Conservation (phyloP, 306 rosid species). For the Dryas alaskensis region DNA sequence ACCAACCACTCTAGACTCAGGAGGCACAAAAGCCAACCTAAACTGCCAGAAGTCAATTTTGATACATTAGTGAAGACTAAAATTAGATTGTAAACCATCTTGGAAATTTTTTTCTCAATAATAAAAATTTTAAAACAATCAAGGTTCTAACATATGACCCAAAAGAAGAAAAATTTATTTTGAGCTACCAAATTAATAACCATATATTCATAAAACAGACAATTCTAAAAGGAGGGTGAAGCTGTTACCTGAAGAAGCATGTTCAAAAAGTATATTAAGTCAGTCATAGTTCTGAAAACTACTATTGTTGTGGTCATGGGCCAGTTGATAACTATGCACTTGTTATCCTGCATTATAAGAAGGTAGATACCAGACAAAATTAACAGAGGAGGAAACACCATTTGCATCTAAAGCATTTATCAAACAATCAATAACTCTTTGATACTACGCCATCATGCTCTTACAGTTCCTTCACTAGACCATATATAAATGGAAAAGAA, state of each 20-base stretch:
- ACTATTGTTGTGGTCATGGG: slow-evolving; percentile 45
- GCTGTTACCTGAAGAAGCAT: slow-evolving; percentile 73
- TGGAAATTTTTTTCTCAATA: neutral
- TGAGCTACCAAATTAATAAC: neutral
- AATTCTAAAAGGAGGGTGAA: neutral
- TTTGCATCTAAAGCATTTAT: neutral
- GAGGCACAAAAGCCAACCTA: slow-evolving; percentile 82
- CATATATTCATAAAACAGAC: neutral
- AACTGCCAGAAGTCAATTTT: slow-evolving; percentile 38
- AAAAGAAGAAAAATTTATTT: neutral
- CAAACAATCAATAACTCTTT: neutral
- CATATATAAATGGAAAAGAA: no score
- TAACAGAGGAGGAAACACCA: neutral
- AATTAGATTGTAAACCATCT: neutral
- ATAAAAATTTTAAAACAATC: neutral
- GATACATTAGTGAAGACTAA: neutral
- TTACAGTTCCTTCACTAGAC: no score
- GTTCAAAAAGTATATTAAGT: slow-evolving; percentile 56
- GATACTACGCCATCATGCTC: no score
- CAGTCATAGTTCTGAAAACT: slow-evolving; percentile 58
- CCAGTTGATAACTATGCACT: slow-evolving; percentile 47
- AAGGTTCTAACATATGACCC: neutral
- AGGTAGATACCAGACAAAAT: neutral
- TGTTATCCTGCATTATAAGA: slow-evolving; percentile 35
- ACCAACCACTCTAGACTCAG: slow-evolving; percentile 75